Base-by-base conservation (phyloP, 805 yeast genomes). In the Spathaspora boniae region DNA sequence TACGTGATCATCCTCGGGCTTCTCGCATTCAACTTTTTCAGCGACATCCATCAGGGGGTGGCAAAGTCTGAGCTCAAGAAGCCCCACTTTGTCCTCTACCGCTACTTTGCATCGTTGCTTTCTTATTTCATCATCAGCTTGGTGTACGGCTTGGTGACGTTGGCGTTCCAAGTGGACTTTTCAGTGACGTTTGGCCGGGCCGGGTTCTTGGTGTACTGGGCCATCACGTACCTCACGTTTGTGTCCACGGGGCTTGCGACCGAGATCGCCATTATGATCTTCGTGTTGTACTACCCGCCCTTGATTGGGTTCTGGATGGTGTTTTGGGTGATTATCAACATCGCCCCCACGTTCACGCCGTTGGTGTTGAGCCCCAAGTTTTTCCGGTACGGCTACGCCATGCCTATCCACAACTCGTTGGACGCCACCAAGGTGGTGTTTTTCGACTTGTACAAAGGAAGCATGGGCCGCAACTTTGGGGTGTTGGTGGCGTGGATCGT, bases 141-240 rank as follows among this genome's bases (percentile, higher is more conserved):
- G 25, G 72, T 76, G 32, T 74, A 73, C 47, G 68, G 80, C 17
- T 58, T 76, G 22, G 76, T 85, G 4, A 71, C 85, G 25, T 73
- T 82, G 12, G 86, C 85, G 1, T 80, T 78, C 65, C 86, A 82
- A 48, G 69, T 82, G 20, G 73, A 76, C 46, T 73, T 80, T 52
- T 68, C 74, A 9, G 48, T 36, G 2, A 60, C 85, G 0, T 83
- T 76, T 61, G 88, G 86, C 2, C 65, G 58, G 20, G 75, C 78
- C 6, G 94, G 94, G 0, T 84, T 84, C 56, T 70, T 85, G 26
- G 79, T 84, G 1, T 74, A 73, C 43, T 86, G 94, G 94, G 70
- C 81, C 75, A 46, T 78, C 22, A 69, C 79, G 5, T 85, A 64
- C 53, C 46, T 85, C 33, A 73, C 86, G 5, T 79, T 85, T 86